Evolutionary conservation across 306 rosid species (phyloP), one percentile per base, ranked within the genome.

Genomic region (Fragaria iinumae): DNA sequence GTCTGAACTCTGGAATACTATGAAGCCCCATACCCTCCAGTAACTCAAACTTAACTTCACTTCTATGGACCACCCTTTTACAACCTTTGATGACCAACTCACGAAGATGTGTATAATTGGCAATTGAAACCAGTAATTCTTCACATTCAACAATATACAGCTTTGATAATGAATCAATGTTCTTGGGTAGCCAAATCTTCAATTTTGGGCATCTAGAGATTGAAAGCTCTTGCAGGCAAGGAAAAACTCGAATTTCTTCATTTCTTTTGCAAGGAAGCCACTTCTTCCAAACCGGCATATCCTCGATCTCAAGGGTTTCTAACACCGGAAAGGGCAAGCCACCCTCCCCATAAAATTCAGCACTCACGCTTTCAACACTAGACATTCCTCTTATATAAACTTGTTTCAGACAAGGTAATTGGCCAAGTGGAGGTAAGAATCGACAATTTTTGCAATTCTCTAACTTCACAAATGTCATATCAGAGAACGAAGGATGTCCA

Each of bases 351-450:
- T 76, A 76, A 23, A 76, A 67, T 4, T 76, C 80, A 36, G 1
- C 1, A 23, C 71, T 62, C 25, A 75, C 52, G 3, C 14, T 20
- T 14, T 75, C 71, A 55, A 76, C 41, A 6, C 0, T 14, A n/a
- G 6, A 2, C 29, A 67, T n/a, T 20, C 53, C 43, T 23, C 0
- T 16, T 17, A 80, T 53, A 11, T 6, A 2, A 10, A 81, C 47
- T 13, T 59, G 4, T 25, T 52, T 74, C 3, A 84, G 76, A 29
- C n/a, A 23, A 29, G 73, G 78, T 47, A 84, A 67, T 43, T 21
- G 34, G 2, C 76, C 81, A 21, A 84, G 69, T 0, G 55, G 48
- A 8, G 81, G 80, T 38, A 75, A 21, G 3, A 38, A 4, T 2
- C 0, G 4, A 4, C 62, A 77, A 13, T 48, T 0, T 1, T 44